Base-by-base conservation (phyloP, 768 basidiomycete species). In the Suillus lakei region DNA sequence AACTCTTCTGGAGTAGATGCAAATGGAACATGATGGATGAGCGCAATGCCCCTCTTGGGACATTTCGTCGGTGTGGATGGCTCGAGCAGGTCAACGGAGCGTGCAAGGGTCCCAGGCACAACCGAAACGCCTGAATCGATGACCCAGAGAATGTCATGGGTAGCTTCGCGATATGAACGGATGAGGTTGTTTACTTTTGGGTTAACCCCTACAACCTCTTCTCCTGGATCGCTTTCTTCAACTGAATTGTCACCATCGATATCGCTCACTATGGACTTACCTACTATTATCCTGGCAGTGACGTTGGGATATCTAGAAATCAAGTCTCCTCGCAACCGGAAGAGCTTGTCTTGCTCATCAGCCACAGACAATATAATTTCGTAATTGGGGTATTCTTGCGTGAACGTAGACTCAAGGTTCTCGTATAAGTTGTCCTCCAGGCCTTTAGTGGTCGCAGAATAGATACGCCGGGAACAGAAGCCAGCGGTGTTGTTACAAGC, bases 1-100 rank as follows among this genome's bases (percentile, higher is more conserved):
- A 82, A 78, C 61, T 81, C 81, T 71, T 91, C 88, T 66, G 87
- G 88, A 63, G 91, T 83, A 60, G 85, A 85, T 2, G 95, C 97
- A 73, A 95, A 92, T 0, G 98, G 98, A 21, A 98, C 92, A 74
- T 99, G 98, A 77, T 99, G 98, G 1, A 99, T 93, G 10, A 99
- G 84, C 4, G 88, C 95, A 50, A 97, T 84, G 54, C 86, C 85
- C 56, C 74, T 78, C 64, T 79, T 81, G 12, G 79, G 67, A 54
- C 71, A 64, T 32, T 68, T 68, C 3, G 83, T 74, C n/a, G 77
- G 64, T 4, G 82, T 74, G 3, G 84, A 77, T 44, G 79, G 80
- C 13, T 77, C 81, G 50, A 97, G 83, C 26, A 88, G 81, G 71
- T 91, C 93, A 39, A 99, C 92, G 16, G 95, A 89, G 64, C 94